Evolutionary conservation across 345 rosid species (phyloP).

Genomic region (Aquilaria malaccensis): DNA sequence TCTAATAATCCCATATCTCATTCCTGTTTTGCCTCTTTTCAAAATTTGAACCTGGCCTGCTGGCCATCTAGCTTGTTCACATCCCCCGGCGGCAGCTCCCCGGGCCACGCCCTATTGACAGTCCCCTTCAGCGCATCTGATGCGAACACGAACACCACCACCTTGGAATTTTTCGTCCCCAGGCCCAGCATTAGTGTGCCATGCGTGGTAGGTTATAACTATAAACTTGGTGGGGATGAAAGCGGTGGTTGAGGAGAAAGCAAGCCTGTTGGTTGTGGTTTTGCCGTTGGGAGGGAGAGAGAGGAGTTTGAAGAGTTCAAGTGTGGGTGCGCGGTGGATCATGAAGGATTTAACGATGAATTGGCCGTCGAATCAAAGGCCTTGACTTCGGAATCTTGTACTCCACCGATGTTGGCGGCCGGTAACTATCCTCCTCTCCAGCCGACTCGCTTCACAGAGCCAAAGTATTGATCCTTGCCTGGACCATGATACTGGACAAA

Average conservation of each 20-base stretch:
- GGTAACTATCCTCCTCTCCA: too few species aligned
- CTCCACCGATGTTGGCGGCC: too few species aligned
- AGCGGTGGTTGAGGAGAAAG: conserved; percentile 74
- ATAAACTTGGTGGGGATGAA: conserved; percentile 93
- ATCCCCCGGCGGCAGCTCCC: conserved; percentile 79
- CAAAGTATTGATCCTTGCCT: too few species aligned
- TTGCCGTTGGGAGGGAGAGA: conserved; percentile 44
- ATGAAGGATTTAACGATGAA: conserved; percentile 94
- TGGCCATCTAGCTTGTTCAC: conserved; percentile 63
- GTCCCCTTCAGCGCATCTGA: conserved; percentile 58
- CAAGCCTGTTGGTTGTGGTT: conserved; percentile 20
- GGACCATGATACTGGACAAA: too few species aligned
- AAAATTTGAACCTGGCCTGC: conserved; percentile 83
- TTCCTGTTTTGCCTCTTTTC: conserved; percentile 42
- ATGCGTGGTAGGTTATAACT: conserved; percentile 89
- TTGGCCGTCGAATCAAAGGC: conserved; percentile 85
- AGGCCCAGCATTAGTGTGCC: conserved; percentile 97
- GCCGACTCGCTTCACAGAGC: too few species aligned
- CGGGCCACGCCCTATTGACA: conserved; percentile 63
- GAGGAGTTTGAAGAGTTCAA: conserved; percentile 76
- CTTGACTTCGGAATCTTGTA: conserved; percentile 57
- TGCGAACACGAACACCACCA: conserved; percentile 72
- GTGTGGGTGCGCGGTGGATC: conserved; percentile 65
- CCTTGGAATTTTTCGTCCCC: conserved; percentile 83
- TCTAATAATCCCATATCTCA: too few species aligned